A percentile compares a stretch with the other conserved stretches of the same genome.
phyloP scores from a whole-genome alignment of 345 rosid species.

The Salix caprea region DNA sequence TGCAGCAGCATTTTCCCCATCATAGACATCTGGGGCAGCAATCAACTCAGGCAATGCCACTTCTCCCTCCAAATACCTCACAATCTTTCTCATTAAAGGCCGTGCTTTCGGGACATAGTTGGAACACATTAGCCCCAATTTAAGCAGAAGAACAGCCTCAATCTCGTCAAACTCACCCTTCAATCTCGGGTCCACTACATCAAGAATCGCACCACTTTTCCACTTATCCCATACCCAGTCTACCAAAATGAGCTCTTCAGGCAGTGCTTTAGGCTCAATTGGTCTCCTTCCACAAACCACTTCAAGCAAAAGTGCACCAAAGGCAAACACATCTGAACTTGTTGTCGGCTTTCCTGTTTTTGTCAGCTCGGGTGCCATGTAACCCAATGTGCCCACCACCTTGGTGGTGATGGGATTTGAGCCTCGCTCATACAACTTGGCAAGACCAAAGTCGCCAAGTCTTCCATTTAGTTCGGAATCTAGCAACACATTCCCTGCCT shows the following conservation, averaged over 20 bases:
- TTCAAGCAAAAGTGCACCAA: background rate
- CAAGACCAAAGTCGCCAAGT: conserved; percentile 1
- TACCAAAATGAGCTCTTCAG: background rate
- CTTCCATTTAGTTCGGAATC: conserved; percentile 32
- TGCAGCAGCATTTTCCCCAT: conserved; percentile 28
- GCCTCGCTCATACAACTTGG: background rate
- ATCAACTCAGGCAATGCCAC: background rate
- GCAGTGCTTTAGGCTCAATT: background rate
- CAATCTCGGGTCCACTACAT: background rate
- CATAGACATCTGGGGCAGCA: conserved; percentile 42
- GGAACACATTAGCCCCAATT: conserved; percentile 1
- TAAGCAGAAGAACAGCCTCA: background rate
- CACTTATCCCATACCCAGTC: background rate
- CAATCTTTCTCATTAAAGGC: background rate
- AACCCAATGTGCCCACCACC: background rate
- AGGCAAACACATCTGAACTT: background rate
- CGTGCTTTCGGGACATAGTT: background rate
- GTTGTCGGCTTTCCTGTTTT: background rate
- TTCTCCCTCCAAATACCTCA: background rate
- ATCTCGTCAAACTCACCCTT: background rate
- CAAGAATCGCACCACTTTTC: background rate
- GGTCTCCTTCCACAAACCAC: background rate
- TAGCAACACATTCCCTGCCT: conserved; percentile 77
- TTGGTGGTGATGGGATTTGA: background rate
- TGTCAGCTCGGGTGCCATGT: background rate